Evolutionary conservation across 441 rosid species (phyloP).

Genomic region (Croton laevigatus): DNA sequence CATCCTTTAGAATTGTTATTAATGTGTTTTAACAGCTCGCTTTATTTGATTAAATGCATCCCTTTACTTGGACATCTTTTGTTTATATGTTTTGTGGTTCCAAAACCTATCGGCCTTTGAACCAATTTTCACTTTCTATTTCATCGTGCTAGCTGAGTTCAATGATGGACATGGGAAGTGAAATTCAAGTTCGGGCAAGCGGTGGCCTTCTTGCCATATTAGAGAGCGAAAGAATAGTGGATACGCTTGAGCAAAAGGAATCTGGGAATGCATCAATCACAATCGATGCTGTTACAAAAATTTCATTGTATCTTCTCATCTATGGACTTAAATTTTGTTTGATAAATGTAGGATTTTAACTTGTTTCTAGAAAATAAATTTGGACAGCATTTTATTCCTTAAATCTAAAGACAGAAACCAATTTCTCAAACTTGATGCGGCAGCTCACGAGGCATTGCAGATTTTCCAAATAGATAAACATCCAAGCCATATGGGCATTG

Average conservation of each 20-base stretch:
- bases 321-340: conserved; percentile 12
- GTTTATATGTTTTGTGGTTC: background rate
- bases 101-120: background rate
- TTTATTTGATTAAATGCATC: background rate
- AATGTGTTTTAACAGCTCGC: background rate
- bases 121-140: conserved; percentile 19
- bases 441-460: conserved; percentile 94
- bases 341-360: background rate
- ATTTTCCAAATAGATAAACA: conserved; percentile 92
- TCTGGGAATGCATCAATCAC: conserved; percentile 70
- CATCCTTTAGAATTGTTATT: background rate
- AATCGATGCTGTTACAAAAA: conserved; percentile 71
- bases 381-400: conserved; percentile 34
- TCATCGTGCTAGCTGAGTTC: conserved; percentile 67
- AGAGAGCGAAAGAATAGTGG: conserved; percentile 90
- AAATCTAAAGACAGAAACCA: conserved; percentile 55
- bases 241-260: conserved; percentile 77
- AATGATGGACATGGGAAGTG: conserved; percentile 95
- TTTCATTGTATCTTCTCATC: conserved; percentile 68
- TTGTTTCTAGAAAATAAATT: conserved; percentile 11
- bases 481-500: conserved; percentile 99
- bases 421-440: conserved; percentile 89
- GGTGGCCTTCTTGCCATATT: conserved; percentile 94
- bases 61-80: background rate
- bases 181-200: conserved; percentile 83